Base-by-base conservation (phyloP, 1,284 basidiomycete genomes). In the Mycena citricolor region DNA sequence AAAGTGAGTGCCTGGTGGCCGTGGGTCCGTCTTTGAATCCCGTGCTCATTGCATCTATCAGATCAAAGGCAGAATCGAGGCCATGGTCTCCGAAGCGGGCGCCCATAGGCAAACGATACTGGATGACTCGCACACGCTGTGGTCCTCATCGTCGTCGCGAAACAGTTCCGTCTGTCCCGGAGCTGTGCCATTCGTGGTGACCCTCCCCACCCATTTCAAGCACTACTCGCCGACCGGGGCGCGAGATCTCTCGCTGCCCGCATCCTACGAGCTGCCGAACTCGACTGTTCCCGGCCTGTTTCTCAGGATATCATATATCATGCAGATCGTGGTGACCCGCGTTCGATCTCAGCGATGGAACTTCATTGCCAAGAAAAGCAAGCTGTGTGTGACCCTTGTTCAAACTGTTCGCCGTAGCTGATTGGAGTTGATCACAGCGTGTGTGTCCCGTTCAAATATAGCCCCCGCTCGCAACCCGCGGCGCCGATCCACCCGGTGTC, bases 11-110 rank as follows among this genome's bases (percentile, higher is more conserved):
- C 30, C 44, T 38, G 12, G 36, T 8, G 22, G 3, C 5, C 11
- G 10, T 13, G 25, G 10, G 10, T 13, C 24, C 16, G 20, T 13
- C 8, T 10, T 2, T 12, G 36, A 16, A 28, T 20, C 38, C 19
- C 12, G 33, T 23, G 12, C n/a, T 5, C 8, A 19, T n/a, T 3
- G 5, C 14, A 13, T n/a, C n/a, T n/a, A n/a, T 11, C 25, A 52
- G 81, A 52, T 84, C n/a, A 67, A 74, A 44, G 79, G 76, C 16
- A 71, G 67, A 51, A 58, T 82, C 38, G 65, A 70, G 31, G 53
- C 73, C 7, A 66, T 62, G 4, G 60, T 64, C 12, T 62, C 68
- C 7, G 73, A 74, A 45, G 63, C 64, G 13, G 67, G 65, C 21
- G 60, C 68, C 1, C 61, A 61, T 13, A 58, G 66, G 1, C 57